These are phyloP conservation scores for Mycena capillaripes DNA, from an alignment of 768 basidiomycete genomes.

Conservation along the genomic window DNA sequence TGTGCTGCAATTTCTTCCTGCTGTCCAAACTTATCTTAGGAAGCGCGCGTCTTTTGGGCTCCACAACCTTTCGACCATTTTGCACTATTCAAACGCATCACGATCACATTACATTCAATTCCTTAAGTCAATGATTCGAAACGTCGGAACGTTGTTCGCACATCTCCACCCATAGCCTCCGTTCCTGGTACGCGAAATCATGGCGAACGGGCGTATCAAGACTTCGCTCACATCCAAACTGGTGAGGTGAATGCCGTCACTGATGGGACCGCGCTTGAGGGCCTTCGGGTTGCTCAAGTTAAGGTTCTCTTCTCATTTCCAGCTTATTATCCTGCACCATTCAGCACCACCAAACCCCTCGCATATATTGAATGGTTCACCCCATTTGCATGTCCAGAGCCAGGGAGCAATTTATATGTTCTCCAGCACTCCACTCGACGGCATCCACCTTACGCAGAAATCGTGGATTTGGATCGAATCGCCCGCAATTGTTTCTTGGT, in stretches of 20 bases:
- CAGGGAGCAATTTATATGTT: not conserved
- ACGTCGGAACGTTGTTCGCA: conserved; percentile 26
- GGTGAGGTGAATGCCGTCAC: conserved; percentile 10
- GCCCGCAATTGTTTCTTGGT: not conserved
- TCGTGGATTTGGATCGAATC: not conserved
- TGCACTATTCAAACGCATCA: conserved; percentile 36
- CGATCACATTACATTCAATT: conserved; percentile 26
- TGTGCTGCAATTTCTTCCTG: not conserved
- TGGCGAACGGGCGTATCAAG: conserved; percentile 1
- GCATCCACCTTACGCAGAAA: conserved; percentile 26
- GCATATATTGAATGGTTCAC: not conserved
- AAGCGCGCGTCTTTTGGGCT: conserved; percentile 2
- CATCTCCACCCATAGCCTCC: conserved; percentile 26
- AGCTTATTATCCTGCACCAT: conserved; percentile 5
- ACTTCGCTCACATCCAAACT: conserved; percentile 33
- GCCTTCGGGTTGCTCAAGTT: conserved; percentile 34
- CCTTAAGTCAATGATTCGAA: conserved; percentile 19
- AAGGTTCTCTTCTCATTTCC: conserved; percentile 32
- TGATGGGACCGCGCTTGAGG: conserved; percentile 26
- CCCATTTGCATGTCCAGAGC: not conserved
- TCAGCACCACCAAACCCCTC: conserved; percentile 8
- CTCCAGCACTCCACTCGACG: no score
- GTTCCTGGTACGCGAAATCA: not conserved
- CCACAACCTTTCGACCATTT: conserved; percentile 36
- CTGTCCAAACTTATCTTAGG: not conserved